Conservation (phyloP, 2,329 filamentous ascomycete species). For the Cucurbitaria berberidis region DNA sequence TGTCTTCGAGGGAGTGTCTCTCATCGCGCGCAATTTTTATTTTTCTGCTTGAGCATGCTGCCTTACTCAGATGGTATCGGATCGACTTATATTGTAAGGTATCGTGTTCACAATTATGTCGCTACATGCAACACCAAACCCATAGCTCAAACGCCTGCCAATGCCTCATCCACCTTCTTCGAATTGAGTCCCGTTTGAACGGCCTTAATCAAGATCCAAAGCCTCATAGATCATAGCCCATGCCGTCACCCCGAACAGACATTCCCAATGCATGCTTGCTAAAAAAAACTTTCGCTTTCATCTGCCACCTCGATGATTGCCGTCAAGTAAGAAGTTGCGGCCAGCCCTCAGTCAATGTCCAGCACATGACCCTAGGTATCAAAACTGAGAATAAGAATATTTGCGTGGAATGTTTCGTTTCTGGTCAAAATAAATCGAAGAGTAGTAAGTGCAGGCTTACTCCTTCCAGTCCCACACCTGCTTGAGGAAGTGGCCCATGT, state of each 20-base stretch:
- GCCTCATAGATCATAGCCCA: not conserved
- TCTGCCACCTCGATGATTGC: constrained; percentile 7
- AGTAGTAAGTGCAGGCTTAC: constrained; percentile 36
- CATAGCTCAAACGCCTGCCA: constrained; percentile 37
- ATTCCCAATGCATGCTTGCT: not conserved
- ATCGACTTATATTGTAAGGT: constrained; percentile 16
- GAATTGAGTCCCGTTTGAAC: not conserved
- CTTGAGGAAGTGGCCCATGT: constrained; percentile 92
- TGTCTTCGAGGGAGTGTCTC: not conserved
- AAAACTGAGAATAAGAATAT: constrained; percentile 25
- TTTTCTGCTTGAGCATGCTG: not conserved
- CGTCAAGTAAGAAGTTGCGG: constrained; percentile 13
- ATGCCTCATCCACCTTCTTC: constrained; percentile 28
- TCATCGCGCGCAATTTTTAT: not conserved
- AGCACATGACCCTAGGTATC: constrained; percentile 43
- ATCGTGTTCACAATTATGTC: constrained; percentile 16
- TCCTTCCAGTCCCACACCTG: constrained; percentile 98
- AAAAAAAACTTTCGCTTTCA: constrained; percentile 4
- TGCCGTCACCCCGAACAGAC: not conserved
- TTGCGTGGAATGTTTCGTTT: constrained; percentile 3
- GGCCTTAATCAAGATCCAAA: not conserved
- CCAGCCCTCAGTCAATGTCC: constrained; percentile 41
- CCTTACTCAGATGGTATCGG: not conserved
- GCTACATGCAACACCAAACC: constrained; percentile 30
- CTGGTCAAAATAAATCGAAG: constrained; percentile 10